Conservation (phyloP, 1,139 yeast genomes). For the Geotrichum reessii region DNA sequence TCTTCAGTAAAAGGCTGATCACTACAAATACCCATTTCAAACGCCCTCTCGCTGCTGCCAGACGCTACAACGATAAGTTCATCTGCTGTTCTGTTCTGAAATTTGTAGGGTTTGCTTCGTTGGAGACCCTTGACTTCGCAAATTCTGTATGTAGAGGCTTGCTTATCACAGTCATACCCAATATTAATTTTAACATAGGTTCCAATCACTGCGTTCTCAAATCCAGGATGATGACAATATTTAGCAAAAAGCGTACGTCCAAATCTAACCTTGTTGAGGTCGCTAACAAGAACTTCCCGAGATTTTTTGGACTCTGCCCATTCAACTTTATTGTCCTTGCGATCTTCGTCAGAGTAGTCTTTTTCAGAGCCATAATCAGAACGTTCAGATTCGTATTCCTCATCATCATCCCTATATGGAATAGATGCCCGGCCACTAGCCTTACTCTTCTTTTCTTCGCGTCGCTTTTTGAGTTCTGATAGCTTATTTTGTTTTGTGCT, state of each 20-base stretch:
- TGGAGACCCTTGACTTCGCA: conserved; percentile 67
- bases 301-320: conserved; percentile 46
- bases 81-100: conserved; percentile 40
- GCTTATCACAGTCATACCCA: conserved; percentile 60
- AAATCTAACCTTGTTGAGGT: conserved; percentile 63
- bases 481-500: conserved; percentile 55
- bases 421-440: conserved; percentile 23
- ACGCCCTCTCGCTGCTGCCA: conserved; percentile 63
- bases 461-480: conserved; percentile 77
- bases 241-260: conserved; percentile 73
- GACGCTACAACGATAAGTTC: conserved; percentile 49
- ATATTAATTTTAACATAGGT: conserved; percentile 79
- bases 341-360: conserved; percentile 26
- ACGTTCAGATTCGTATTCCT: conserved; percentile 24
- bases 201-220: conserved; percentile 61
- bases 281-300: conserved; percentile 45
- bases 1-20: conserved; percentile 64
- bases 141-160: conserved; percentile 70
- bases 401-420: conserved; percentile 23
- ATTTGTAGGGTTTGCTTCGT: conserved; percentile 55
- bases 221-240: conserved; percentile 77
- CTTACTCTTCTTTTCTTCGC: conserved; percentile 52
- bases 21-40: conserved; percentile 72
- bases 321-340: conserved; percentile 43
- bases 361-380: conserved; percentile 28